Conservation (phyloP, 1,284 basidiomycete species). For the Moniliella sp. region DNA sequence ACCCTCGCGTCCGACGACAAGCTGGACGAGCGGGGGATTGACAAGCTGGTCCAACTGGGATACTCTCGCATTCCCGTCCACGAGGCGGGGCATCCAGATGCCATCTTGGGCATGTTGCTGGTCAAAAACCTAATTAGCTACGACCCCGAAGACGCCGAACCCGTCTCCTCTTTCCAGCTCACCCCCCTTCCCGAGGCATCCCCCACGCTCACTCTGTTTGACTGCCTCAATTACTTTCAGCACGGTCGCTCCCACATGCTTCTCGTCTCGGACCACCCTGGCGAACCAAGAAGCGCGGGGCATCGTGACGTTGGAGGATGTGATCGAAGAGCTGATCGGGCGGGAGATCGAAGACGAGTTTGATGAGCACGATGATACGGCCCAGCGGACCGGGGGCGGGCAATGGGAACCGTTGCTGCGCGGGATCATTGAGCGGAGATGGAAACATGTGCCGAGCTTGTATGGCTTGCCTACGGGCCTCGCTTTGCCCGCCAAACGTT, state of each 20-base stretch:
- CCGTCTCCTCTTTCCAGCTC: slow-evolving; percentile 42
- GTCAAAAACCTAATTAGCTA: slow-evolving; percentile 57
- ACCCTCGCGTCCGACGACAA: slow-evolving; percentile 55
- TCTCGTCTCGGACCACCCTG: slow-evolving; percentile 62
- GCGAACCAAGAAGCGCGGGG: slow-evolving; percentile 50
- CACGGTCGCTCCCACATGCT: slow-evolving; percentile 81
- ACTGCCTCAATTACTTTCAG: slow-evolving; percentile 43
- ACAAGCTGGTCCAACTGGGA: slow-evolving; percentile 44
- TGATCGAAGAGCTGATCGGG: slow-evolving; percentile 43
- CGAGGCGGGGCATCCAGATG: slow-evolving; percentile 49
- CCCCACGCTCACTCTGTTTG: slow-evolving; percentile 50
- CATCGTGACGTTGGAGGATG: slow-evolving; percentile 37
- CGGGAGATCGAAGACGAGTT: slow-evolving; percentile 32
- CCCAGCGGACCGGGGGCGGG: background rate
- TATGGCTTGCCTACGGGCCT: too few species aligned
- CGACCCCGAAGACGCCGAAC: slow-evolving; percentile 57
- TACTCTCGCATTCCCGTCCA: slow-evolving; percentile 87
- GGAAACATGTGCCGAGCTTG: too few species aligned
- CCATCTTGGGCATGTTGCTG: slow-evolving; percentile 68
- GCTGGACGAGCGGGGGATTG: slow-evolving; percentile 54
- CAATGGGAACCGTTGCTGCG: slow-evolving; percentile 18
- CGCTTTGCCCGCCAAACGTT: too few species aligned
- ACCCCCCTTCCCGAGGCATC: slow-evolving; percentile 69
- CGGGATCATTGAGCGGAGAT: slow-evolving; percentile 30
- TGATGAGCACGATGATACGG: too few species aligned